Evolutionary conservation across 495 filamentous ascomycete genomes (phyloP), one percentile per base, ranked within the genome.

Genomic region (Viridothelium virens): DNA sequence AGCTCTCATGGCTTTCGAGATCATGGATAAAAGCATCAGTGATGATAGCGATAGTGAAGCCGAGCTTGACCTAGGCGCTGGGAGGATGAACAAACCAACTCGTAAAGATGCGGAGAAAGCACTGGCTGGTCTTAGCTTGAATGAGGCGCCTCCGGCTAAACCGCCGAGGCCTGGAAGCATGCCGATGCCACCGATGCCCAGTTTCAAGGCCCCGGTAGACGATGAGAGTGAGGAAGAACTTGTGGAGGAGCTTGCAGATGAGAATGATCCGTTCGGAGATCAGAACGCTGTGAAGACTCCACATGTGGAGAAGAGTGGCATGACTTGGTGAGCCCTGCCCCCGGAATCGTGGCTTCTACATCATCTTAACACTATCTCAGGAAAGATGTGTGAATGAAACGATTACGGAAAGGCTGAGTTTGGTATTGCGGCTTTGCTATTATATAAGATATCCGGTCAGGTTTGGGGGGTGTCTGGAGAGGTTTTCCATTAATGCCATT

Each of bases 1-100:
- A n/a, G 92, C 92, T 1, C 80, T 99, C 65, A 96, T 94, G 85
- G 88, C 92, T 0, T 99, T 90, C 73, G 94, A 97, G 76, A 89
- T 95, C 62, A 81, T 96, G 34, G 92, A 99, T 74, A 92, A 94
- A 69, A 96, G 94, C 67, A 88, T 97, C 66, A 92, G 97, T 67
- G 91, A 96, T 61, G 94, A 99, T 75, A 96, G 91, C 70, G 95
- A 99, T 73, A 96, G 91, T 62, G 95, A 97, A 61, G 67, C 75
- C 72, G 63, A 75, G 75, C 44, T 72, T 69, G 18, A 78, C 59
- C 16, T 63, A 25, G 56, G 38, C 1, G 36, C 34, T 5, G 34
- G 37, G 41, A 10, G 9, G 5, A 41, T 44, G 47, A 63, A 67
- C 61, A 41, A 47, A 56, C 37, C 56, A 48, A 44, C 7, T 5